Conservation (phyloP, 192 early-diverging fungal genomes). For the Backusella westeae region DNA sequence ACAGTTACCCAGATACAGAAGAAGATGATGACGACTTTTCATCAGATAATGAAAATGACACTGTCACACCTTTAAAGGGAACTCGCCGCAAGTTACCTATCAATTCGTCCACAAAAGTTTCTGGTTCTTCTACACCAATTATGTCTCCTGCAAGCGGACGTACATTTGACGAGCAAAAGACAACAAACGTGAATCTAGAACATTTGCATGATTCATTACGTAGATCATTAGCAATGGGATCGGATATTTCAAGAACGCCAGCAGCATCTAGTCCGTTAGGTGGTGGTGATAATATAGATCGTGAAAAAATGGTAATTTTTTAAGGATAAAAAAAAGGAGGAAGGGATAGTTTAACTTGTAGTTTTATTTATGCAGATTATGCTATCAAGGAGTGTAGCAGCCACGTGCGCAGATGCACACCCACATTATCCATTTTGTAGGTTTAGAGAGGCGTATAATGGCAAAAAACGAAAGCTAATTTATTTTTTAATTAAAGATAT, state of each 20-base stretch:
- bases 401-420: constrained; percentile 46
- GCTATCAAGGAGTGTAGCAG: constrained; percentile 35
- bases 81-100: not conserved
- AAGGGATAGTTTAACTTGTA: not conserved
- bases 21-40: constrained; percentile 22
- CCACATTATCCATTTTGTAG: constrained; percentile 47
- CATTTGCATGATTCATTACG: constrained; percentile 58
- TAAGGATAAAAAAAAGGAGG: not conserved
- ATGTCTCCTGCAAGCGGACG: constrained; percentile 20
- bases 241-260: constrained; percentile 21
- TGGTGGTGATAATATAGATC: not conserved
- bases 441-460: not conserved
- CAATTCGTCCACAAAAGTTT: not conserved
- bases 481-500: constrained; percentile 29
- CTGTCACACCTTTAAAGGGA: not conserved
- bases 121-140: constrained; percentile 8
- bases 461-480: not conserved
- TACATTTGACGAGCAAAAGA: constrained; percentile 30
- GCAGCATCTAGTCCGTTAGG: constrained; percentile 11
- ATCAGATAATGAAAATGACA: constrained; percentile 17
- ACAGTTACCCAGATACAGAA: constrained; percentile 33
- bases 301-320: constrained; percentile 26
- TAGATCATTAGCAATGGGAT: constrained; percentile 33
- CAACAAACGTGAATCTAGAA: constrained; percentile 46
- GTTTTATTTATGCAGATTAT: constrained; percentile 13